phyloP scores from a whole-genome alignment of 2,329 filamentous ascomycete genomes.

The Penicillium brasilianum region DNA sequence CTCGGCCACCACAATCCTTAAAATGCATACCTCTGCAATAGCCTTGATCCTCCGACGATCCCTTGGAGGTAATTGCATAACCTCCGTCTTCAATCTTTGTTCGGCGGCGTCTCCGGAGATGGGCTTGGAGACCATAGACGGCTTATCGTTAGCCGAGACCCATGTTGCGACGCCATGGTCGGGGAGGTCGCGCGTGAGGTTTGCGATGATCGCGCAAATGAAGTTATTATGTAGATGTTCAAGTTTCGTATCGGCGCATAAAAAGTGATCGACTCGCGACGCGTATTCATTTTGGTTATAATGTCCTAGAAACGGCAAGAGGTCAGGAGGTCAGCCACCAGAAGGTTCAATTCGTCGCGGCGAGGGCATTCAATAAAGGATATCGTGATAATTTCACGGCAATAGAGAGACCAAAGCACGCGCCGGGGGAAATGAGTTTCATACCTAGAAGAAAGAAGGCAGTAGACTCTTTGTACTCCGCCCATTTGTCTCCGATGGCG shows the following conservation, averaged over 20 bases:
- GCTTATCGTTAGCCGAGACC: slow-evolving; percentile 65
- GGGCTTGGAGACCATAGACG: slow-evolving; percentile 55
- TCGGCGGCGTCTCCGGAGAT: slow-evolving; percentile 65
- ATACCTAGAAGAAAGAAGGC: slow-evolving; percentile 63
- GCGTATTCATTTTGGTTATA: slow-evolving; percentile 67
- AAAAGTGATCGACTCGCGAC: slow-evolving; percentile 60
- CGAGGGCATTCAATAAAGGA: slow-evolving; percentile 3
- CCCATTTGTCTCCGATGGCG: slow-evolving; percentile 64
- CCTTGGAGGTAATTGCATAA: slow-evolving; percentile 65
- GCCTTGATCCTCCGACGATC: slow-evolving; percentile 64
- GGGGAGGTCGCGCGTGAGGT: slow-evolving; percentile 64
- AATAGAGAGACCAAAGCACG: not conserved
- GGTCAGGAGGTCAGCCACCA: slow-evolving; percentile 27
- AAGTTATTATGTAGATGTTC: slow-evolving; percentile 68
- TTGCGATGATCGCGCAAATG: slow-evolving; percentile 63
- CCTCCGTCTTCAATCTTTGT: slow-evolving; percentile 66
- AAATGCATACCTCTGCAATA: slow-evolving; percentile 53
- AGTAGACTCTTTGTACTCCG: slow-evolving; percentile 63
- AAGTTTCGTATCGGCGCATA: slow-evolving; percentile 57
- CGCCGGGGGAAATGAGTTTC: slow-evolving; percentile 2
- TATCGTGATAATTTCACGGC: not conserved
- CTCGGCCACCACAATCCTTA: slow-evolving; percentile 1
- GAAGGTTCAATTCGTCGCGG: slow-evolving; percentile 9
- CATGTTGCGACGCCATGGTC: slow-evolving; percentile 67
- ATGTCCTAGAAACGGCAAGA: slow-evolving; percentile 50